Evolutionary conservation across 139 green algal species (phyloP).

Genomic region (Desmodesmus armatus): DNA sequence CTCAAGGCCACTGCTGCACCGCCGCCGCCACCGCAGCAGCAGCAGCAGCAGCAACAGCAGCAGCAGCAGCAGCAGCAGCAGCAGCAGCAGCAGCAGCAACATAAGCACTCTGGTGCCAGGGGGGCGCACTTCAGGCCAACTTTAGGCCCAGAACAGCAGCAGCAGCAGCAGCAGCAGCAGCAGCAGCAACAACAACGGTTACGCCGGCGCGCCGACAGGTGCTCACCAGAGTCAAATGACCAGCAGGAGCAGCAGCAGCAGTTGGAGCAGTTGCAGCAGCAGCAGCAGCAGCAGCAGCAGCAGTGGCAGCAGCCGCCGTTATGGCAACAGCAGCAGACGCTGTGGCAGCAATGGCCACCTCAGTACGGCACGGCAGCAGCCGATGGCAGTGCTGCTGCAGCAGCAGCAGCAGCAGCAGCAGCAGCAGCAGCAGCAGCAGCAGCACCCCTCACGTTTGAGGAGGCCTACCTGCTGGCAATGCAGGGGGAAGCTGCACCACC

Average conservation of each 20-base stretch:
- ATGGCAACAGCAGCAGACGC: neutral
- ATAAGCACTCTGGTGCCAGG: neutral
- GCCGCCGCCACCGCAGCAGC: neutral
- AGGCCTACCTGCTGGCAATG: neutral
- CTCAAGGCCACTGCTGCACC: neutral
- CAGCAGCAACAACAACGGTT: neutral
- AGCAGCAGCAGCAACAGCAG: constrained; percentile 13
- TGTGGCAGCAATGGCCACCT: neutral
- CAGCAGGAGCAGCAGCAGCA: constrained; percentile 10
- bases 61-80: constrained; percentile 18
- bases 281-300: neutral
- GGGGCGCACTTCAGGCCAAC: neutral
- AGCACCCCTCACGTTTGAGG: neutral
- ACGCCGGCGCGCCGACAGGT: no score
- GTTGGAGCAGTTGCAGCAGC: neutral
- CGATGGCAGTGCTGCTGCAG: neutral
- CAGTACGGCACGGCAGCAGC: neutral
- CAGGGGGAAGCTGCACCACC: neutral
- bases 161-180: neutral
- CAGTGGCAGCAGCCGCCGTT: neutral
- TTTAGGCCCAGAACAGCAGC: neutral
- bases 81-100: neutral
- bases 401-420: neutral
- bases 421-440: neutral
- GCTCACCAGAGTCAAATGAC: neutral